These are phyloP conservation scores for Psidium guajava DNA, from an alignment of 345 rosid genomes.

Conservation along the genomic window DNA sequence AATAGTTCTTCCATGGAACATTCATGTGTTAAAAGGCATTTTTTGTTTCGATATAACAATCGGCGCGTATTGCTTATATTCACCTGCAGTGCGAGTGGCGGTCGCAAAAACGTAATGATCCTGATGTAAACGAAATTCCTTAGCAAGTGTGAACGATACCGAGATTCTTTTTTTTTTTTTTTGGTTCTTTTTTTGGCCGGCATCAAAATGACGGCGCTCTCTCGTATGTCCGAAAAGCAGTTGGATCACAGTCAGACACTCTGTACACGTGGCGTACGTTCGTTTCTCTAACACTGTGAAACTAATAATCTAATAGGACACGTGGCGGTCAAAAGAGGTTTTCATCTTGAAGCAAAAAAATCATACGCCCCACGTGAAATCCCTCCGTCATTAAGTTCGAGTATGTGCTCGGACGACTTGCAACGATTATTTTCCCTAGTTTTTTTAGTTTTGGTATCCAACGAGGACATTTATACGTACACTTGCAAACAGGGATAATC, in stretches of 20 bases:
- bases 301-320: no score
- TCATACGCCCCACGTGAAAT: no score
- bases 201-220: neutral
- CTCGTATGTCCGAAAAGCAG: neutral
- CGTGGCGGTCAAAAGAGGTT: no score
- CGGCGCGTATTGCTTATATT: neutral
- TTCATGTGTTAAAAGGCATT: neutral
- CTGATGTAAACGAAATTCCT: neutral
- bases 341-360: neutral
- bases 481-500: no score
- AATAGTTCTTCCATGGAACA: neutral
- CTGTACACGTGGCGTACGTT: neutral
- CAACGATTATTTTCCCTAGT: neutral
- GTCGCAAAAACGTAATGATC: fast-evolving
- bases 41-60: neutral
- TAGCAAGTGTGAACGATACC: neutral
- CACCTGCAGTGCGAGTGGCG: fast-evolving
- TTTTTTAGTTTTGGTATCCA: neutral
- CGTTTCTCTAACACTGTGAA: neutral
- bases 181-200: neutral
- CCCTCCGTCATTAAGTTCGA: no score
- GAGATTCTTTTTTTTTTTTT: neutral
- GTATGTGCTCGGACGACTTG: no score
- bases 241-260: neutral
- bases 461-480: no score